Evolutionary conservation across 2,329 filamentous ascomycete species (phyloP).

Genomic region (Cordyceps militaris): DNA sequence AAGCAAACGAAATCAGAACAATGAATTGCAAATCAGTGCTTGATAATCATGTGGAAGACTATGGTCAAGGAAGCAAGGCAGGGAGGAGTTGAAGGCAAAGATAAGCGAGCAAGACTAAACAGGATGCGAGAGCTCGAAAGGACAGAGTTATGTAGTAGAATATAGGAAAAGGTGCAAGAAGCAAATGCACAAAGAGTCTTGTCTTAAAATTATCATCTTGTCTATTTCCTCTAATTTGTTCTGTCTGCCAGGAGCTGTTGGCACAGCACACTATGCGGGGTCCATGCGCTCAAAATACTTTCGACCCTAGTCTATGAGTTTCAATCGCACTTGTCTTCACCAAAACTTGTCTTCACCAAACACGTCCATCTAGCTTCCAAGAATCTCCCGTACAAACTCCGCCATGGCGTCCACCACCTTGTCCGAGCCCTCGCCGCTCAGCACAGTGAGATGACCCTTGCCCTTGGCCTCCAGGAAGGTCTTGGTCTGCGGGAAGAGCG

Average conservation of each 20-base stretch:
- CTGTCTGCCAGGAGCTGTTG: too few species aligned
- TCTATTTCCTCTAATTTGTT: too few species aligned
- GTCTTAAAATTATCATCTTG: too few species aligned
- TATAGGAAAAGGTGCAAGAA: too few species aligned
- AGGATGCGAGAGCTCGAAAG: too few species aligned
- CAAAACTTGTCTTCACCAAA: background rate
- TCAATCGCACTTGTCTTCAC: background rate
- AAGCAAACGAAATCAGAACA: too few species aligned
- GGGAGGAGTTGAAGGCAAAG: too few species aligned
- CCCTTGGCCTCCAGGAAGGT: background rate
- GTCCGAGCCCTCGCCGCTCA: background rate
- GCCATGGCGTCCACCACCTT: constrained; percentile 1
- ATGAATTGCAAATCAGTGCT: background rate
- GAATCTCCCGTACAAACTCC: background rate
- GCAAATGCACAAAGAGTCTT: too few species aligned
- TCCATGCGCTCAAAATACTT: background rate
- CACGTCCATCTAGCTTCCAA: background rate
- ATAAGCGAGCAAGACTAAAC: too few species aligned
- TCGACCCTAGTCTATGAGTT: background rate
- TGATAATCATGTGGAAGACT: background rate
- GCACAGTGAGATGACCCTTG: constrained; percentile 1
- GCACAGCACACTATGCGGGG: too few species aligned
- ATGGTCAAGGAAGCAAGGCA: too few species aligned
- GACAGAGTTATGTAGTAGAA: too few species aligned
- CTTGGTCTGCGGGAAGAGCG: constrained; percentile 42